Evolutionary conservation across 257 asterid species (phyloP), one percentile per base, ranked within the genome.

Genomic region (Vinca minor): DNA sequence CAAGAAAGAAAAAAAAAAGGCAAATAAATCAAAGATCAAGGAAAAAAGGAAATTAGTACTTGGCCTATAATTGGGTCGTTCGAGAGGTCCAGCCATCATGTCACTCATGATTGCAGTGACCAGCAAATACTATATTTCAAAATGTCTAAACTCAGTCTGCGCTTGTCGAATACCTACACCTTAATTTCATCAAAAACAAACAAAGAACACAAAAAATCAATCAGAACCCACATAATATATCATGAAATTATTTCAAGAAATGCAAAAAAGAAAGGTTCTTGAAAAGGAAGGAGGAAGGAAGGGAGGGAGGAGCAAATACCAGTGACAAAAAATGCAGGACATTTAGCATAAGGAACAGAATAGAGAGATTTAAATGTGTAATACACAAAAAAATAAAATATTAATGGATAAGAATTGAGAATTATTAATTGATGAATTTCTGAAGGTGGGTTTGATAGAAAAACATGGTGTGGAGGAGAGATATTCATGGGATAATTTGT

Each of bases 51-150:
- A 52, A 52, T 12, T 8, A 56, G 54, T 72, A 73, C 81, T 72
- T 65, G 81, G 81, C 76, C 78, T 75, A 66, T 57, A 12, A 31
- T 53, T 53, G 0, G 87, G 83, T 66, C 77, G 85, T 65, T 85
- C 90, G 29, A 74, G 62, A 63, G 81, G 79, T 77, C 83, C 95
- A 17, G 88, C 81, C 87, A 75, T 79, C 71, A 75, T 70, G 82
- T 81, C 97, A 76, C 84, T 80, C 80, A 71, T 79, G 74, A 66
- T 64, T 64, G 79, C 57, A 52, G 62, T 31, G 44, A 56, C 42
- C 8, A 4, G 62, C 54, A 39, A 61, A 58, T 49, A n/a, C n/a
- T n/a, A n/a, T 1, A 4, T 8, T 35, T 41, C 53, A 57, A 60
- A 57, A 64, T 64, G 71, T 42, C 56, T 48, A 67, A 71, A 71